These are phyloP conservation scores for Coemansia sp. DNA, from an alignment of 192 early-diverging fungal species.

Conservation along the genomic window DNA sequence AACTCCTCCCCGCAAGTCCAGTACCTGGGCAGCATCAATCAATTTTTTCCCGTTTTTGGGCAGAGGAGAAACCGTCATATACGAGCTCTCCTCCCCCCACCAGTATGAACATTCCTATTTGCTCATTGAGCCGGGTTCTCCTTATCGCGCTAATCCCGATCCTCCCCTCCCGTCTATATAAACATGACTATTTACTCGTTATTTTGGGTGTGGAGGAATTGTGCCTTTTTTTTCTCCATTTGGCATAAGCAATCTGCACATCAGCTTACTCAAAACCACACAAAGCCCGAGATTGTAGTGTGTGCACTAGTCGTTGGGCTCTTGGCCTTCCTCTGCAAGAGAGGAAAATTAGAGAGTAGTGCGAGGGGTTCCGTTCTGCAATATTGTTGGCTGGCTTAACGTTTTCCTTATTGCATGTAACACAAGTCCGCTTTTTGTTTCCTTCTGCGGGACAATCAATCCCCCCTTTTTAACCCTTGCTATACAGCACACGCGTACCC, in stretches of 20 bases:
- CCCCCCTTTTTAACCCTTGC: too few relatives aligned
- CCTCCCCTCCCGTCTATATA: not conserved
- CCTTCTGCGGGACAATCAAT: constrained; percentile 6
- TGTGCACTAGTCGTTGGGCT: too few relatives aligned
- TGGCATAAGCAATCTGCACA: not conserved
- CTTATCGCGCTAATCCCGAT: too few relatives aligned
- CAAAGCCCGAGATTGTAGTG: too few relatives aligned
- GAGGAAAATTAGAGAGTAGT: not conserved
- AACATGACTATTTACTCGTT: too few relatives aligned
- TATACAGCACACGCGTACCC: too few relatives aligned
- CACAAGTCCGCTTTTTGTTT: constrained; percentile 2
- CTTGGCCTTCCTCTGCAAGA: too few relatives aligned
- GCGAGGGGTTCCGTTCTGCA: not conserved
- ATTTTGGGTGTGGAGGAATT: not conserved
- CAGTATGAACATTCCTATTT: too few relatives aligned
- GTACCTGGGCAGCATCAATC: too few relatives aligned
- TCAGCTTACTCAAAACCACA: not conserved
- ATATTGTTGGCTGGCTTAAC: not conserved
- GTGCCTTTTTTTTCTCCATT: not conserved
- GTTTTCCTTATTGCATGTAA: not conserved
- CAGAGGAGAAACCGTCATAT: not conserved
- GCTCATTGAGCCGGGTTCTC: too few relatives aligned
- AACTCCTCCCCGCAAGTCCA: not conserved
- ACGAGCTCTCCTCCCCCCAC: too few relatives aligned
- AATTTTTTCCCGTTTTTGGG: not conserved